phyloP scores from a whole-genome alignment of 2,329 filamentous ascomycete species.

The Epicoccum nigrum region DNA sequence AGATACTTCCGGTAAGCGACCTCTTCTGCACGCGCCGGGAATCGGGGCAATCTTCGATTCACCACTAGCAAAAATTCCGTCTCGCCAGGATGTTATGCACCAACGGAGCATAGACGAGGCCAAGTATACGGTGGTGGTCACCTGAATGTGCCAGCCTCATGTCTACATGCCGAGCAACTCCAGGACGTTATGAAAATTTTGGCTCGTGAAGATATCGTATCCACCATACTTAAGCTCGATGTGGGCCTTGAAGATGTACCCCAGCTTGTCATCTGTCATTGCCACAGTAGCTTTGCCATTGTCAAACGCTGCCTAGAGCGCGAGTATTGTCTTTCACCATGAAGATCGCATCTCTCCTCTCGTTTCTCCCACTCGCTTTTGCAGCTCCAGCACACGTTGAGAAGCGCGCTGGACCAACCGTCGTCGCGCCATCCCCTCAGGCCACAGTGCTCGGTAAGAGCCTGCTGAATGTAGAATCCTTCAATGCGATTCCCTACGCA shows the following conservation, averaged over 20 bases:
- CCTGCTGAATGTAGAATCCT: slow-evolving; percentile 64
- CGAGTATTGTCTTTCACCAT: slow-evolving; percentile 25
- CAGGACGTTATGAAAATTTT: not conserved
- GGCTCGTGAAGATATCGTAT: slow-evolving; percentile 13
- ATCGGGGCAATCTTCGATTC: slow-evolving; percentile 8
- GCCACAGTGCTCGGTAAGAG: slow-evolving; percentile 63
- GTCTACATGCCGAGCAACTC: slow-evolving; percentile 8
- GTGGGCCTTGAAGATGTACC: not conserved
- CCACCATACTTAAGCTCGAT: slow-evolving; percentile 7
- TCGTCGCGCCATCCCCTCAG: slow-evolving; percentile 57
- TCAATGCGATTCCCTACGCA: slow-evolving; percentile 77
- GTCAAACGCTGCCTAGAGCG: not conserved
- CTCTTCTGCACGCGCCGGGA: not conserved
- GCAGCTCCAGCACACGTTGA: slow-evolving; percentile 49
- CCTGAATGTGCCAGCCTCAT: slow-evolving; percentile 6
- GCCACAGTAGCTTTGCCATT: too few relatives aligned
- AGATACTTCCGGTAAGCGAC: not conserved
- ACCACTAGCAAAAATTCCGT: not conserved
- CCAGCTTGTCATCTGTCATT: not conserved
- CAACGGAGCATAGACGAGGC: slow-evolving; percentile 5
- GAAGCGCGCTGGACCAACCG: slow-evolving; percentile 58
- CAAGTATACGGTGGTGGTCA: slow-evolving; percentile 3
- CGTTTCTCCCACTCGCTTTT: slow-evolving; percentile 36
- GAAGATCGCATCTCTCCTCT: slow-evolving; percentile 33
- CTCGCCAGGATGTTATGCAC: not conserved